Base-by-base conservation (phyloP, 208 protist species). In the Blechomonas ayalai region DNA sequence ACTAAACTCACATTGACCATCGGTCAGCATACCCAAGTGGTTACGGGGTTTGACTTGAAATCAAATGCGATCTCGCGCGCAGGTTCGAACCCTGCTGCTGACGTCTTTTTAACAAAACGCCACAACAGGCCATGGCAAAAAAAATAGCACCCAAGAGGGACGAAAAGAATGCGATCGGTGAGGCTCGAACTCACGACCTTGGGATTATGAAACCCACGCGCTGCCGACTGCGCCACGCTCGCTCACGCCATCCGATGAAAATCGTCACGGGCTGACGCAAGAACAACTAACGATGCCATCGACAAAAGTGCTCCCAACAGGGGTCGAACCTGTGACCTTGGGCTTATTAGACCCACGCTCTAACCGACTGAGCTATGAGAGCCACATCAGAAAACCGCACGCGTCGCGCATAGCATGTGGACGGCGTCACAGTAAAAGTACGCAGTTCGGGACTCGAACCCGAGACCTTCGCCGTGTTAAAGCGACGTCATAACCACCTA, bases 191-290 rank as follows among this genome's bases (percentile, higher is more conserved):
- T 94, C 75, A 94, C 86, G 82, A 91, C 82, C 86, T 94, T 94
- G 78, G 86, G 86, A 85, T 95, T 95, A 95, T 95, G 86, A 95
- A 66, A 90, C 86, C 82, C 78, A 95, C 86, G 86, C 86, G 86
- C 86, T 95, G 82, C 86, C 82, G 86, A 91, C 86, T 91, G 86
- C 86, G 86, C 86, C 76, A 95, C 67, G 73, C 78, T 86, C 78
- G 82, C 78, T 45, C n/a, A n/a, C n/a, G n/a, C n/a, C n/a, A n/a
- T n/a, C n/a, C n/a, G n/a, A n/a, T n/a, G n/a, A n/a, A n/a, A n/a
- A n/a, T n/a, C n/a, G n/a, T n/a, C n/a, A n/a, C n/a, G n/a, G n/a
- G n/a, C n/a, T n/a, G n/a, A n/a, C n/a, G n/a, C n/a, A n/a, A n/a
- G n/a, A n/a, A n/a, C n/a, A n/a, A n/a, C n/a, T n/a, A n/a, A n/a